Evolutionary conservation across 495 filamentous ascomycete species (phyloP), one percentile per base, ranked within the genome.

Genomic region (Tetracladium marchalianum): DNA sequence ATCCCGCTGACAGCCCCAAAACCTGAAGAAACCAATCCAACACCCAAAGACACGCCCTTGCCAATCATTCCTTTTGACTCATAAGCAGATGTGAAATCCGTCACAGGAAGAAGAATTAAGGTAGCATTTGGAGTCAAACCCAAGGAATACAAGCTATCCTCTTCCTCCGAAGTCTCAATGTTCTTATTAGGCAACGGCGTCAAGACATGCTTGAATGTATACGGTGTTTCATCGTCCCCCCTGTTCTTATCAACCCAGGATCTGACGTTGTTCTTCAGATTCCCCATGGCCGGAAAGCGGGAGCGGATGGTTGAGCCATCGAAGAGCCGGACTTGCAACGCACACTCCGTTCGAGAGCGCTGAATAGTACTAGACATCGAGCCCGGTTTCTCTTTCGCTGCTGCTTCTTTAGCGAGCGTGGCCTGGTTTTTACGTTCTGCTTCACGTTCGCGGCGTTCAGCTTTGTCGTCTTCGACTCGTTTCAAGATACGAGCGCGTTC

Each of bases 131-230:
- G 87, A 5, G 75, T 70, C 1, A 95, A 68, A 8, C 77, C 82
- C 11, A 95, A 67, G 1, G 81, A 76, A 11, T 65, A 60, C 0
- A 95, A 71, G 0, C 72, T 70, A 35, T 78, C 67, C 27, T 72
- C 72, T 58, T 96, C 92, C 35, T 96, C 88, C 1, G 75, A 65
- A 6, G 81, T 70, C 35, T 79, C 76, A 41, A 97, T 74, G 6
- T 74, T 76, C 41, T 73, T 78, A 56, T 81, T 92, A 2, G 87
- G 87, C 11, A 76, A 64, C 1, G 90, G 92, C 0, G 85, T 79
- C 1, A 92, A 68, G 27, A 96, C 80, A 31, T 90, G 78, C 55
- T 89, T 88, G 64, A 97, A 87, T 27, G 76, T 83, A 60, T 88
- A 97, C 2, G 84, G 82, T 40, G 51, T 10, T 22, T 60, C 54